Evolutionary conservation across 148 eudicot species (phyloP).

Genomic region (Rheum nobile): DNA sequence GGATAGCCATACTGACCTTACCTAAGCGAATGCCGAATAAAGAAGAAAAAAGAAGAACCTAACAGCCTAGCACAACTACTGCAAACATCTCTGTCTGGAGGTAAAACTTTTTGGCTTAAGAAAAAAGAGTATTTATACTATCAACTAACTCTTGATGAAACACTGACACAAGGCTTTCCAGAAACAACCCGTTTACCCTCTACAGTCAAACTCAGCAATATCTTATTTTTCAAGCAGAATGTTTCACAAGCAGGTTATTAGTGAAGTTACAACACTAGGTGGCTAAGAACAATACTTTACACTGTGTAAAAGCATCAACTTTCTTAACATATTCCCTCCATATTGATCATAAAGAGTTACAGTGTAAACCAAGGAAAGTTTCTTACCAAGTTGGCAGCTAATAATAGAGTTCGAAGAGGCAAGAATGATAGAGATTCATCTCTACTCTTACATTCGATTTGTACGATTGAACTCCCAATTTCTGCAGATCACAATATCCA

Average conservation of each 20-base stretch:
- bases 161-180: neutral
- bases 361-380: neutral
- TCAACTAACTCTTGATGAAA: neutral
- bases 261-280: neutral
- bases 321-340: neutral
- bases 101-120: neutral
- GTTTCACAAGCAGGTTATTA: neutral
- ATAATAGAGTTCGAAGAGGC: no score
- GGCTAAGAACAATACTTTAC: neutral
- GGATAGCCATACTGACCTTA: neutral
- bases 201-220: neutral
- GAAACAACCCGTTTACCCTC: neutral
- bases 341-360: neutral
- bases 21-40: neutral
- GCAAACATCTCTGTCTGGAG: neutral
- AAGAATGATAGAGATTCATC: no score
- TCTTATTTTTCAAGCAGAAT: neutral
- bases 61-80: neutral
- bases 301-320: neutral
- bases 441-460: no score
- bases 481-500: no score
- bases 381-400: neutral
- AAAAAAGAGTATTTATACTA: neutral
- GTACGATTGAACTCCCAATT: no score
- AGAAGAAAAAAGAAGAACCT: no score